phyloP scores from a whole-genome alignment of 148 eudicot genomes.

The Spergularia bocconei region DNA sequence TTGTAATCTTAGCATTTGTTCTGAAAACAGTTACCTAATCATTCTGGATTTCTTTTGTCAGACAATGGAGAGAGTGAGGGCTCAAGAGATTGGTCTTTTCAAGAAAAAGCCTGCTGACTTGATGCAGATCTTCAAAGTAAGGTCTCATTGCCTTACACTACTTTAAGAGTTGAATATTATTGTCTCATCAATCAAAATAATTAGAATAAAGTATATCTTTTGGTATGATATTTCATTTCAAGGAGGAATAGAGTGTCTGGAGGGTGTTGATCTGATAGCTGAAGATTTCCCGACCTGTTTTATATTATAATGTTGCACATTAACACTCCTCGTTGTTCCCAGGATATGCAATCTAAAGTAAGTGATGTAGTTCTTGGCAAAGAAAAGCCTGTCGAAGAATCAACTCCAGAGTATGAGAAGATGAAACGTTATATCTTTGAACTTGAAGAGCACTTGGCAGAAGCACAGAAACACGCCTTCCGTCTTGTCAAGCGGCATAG shows the following conservation, averaged over 20 bases:
- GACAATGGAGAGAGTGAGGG: slow-evolving; percentile 98
- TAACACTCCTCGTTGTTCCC: slow-evolving; percentile 13
- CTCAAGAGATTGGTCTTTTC: slow-evolving; percentile 75
- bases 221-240: too few species aligned
- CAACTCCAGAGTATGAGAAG: slow-evolving; percentile 86
- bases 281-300: not conserved
- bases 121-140: slow-evolving; percentile 90
- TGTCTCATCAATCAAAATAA: too few species aligned
- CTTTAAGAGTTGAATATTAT: not conserved
- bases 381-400: slow-evolving; percentile 88
- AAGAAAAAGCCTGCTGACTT: slow-evolving; percentile 79
- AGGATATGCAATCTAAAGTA: slow-evolving; percentile 89
- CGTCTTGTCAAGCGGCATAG: slow-evolving; percentile 93
- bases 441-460: slow-evolving; percentile 92
- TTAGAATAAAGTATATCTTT: too few species aligned
- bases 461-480: slow-evolving; percentile 92
- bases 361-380: slow-evolving; percentile 91
- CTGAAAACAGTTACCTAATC: not conserved
- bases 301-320: not conserved
- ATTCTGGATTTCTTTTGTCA: slow-evolving; percentile 35
- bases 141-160: not conserved
- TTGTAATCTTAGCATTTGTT: not conserved
- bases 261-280: not conserved
- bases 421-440: slow-evolving; percentile 77
- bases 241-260: not conserved